Base-by-base conservation (phyloP, 1,284 basidiomycete species). In the Microbotryum saponariae region DNA sequence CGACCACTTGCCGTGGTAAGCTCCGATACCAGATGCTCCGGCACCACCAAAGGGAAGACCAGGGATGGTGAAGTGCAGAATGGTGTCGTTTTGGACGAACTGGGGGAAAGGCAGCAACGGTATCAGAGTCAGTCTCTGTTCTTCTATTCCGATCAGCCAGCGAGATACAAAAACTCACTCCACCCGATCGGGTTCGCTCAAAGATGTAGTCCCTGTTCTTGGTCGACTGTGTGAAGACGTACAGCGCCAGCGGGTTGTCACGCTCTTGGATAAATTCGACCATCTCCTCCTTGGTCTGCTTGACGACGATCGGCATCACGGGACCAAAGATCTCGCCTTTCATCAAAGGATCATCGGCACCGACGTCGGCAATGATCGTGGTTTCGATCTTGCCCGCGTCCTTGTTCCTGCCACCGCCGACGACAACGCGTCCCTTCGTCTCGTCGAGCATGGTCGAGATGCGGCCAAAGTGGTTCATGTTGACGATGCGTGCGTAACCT, bases 271-370 rank as follows among this genome's bases (percentile, higher is more conserved):
- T 56, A 51, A 62, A 67, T 16, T 61, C 48, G 31, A 59, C 44
- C 61, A 67, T 67, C 21, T 55, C 61, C 23, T 65, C 61, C 47
- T 59, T 45, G 31, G 54, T 31, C 6, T 61, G 50, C 21, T 29
- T 23, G 37, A 53, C 51, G 57, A 60, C 29, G 60, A 78, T 70
- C 25, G 77, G 77, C 3, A 78, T 66, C 37, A 77, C 53, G 3
- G 77, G 77, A 1, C 77, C 77, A 60, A 78, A 78, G 69, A 78
- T 73, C 68, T 78, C 77, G 60, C 66, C 62, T n/a, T 48, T 7
- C 76, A 78, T 77, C 51, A 75, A 59, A 10, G 72, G 47, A 56
- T 78, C 77, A 48, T 74, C 71, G 0, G 50, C 44, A 51, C 67
- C 63, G 45, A 76, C 72, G 60, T 75, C 64, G 29, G 70, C 66